A percentile compares a stretch with the other conserved stretches of the same genome.
phyloP scores from a whole-genome alignment of 257 asterid species.

The Nicotiana otophora region DNA sequence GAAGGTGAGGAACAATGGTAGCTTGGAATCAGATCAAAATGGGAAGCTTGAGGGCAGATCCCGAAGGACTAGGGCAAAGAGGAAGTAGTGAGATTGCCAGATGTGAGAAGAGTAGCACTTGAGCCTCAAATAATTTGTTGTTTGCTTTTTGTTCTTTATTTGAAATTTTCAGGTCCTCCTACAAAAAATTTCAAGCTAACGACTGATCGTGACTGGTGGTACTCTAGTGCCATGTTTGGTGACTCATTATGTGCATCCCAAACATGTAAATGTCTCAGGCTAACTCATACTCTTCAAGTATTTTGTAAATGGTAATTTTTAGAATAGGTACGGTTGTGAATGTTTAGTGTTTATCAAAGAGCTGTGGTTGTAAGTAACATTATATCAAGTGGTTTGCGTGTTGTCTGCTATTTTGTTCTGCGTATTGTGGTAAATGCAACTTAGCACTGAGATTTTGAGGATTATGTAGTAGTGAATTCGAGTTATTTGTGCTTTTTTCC shows the following conservation, averaged over 20 bases:
- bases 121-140: not conserved
- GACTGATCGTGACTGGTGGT: not conserved
- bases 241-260: constrained; percentile 9
- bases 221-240: constrained; percentile 8
- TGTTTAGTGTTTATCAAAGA: not conserved
- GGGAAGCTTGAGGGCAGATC: constrained; percentile 10
- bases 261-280: constrained; percentile 19
- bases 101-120: not conserved
- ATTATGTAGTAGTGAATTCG: not conserved
- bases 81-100: not conserved
- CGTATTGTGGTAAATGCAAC: not conserved
- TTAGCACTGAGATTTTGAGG: not conserved
- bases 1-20: constrained; percentile 26
- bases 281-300: constrained; percentile 10
- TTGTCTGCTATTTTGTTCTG: not conserved
- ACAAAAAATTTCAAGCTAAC: not conserved
- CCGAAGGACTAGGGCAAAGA: constrained; percentile 1
- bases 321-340: not conserved
- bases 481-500: not conserved
- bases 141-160: not conserved
- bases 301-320: constrained; percentile 13
- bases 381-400: not conserved
- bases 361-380: not conserved
- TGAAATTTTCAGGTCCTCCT: not conserved
- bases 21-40: constrained; percentile 20